Percentiles rank a stretch among this genome's conserved stretches.
Evolutionary conservation across 2,329 filamentous ascomycete species (phyloP).

Genomic region (Magnaporthiopsis incrustans): DNA sequence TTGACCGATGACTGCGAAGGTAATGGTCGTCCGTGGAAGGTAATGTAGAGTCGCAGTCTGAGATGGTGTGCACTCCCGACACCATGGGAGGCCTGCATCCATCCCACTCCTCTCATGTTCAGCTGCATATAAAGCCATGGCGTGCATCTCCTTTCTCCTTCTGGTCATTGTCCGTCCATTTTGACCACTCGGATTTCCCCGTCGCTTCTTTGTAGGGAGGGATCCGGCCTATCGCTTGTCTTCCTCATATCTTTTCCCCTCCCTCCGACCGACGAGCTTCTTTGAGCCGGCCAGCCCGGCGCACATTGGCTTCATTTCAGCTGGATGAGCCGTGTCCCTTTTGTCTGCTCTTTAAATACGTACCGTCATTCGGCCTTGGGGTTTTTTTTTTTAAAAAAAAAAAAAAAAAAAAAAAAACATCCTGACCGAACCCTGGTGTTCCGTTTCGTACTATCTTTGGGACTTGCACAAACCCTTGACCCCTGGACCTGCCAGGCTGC

Average conservation of each 20-base stretch:
- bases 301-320: slow-evolving; percentile 3
- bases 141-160: not conserved
- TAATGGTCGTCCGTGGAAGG: not conserved
- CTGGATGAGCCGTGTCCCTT: slow-evolving; percentile 2
- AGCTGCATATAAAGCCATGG: not conserved
- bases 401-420: not conserved
- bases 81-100: not conserved
- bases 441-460: not conserved
- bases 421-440: not conserved
- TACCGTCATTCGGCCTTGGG: not conserved
- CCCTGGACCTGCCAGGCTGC: not conserved
- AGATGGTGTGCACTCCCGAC: not conserved
- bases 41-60: not conserved
- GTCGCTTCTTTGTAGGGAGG: slow-evolving; percentile 2
- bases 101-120: not conserved
- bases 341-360: not conserved
- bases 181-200: slow-evolving; percentile 5
- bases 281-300: slow-evolving; percentile 24
- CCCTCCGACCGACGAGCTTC: slow-evolving; percentile 3
- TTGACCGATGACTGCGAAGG: not conserved
- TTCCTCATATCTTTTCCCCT: slow-evolving; percentile 8
- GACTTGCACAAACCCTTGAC: not conserved
- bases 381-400: no score
- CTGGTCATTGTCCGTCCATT: not conserved
- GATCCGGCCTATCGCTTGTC: slow-evolving; percentile 1